A percentile compares a stretch with the other conserved stretches of the same genome.
Evolutionary conservation across 2,329 filamentous ascomycete species (phyloP).

Genomic region (Aspergillus udagawae): DNA sequence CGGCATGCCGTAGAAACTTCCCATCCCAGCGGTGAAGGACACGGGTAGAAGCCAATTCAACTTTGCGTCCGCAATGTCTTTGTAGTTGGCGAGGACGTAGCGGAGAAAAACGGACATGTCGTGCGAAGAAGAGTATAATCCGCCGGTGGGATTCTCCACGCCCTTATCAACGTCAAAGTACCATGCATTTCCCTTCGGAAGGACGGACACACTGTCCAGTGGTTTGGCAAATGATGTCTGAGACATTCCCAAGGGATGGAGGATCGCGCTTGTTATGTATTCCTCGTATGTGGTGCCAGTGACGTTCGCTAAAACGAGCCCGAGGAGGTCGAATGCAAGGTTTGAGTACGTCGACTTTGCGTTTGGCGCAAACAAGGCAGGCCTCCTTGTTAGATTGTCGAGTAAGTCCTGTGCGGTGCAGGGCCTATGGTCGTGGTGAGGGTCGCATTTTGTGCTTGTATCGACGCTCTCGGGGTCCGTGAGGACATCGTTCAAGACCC

Average conservation of each 20-base stretch:
- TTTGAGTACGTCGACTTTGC: conserved; percentile 25
- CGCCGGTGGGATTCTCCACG: conserved; percentile 25
- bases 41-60: conserved; percentile 44
- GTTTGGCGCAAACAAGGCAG: conserved; percentile 21
- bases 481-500: conserved; percentile 7
- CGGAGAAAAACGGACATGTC: conserved; percentile 44
- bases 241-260: conserved; percentile 14
- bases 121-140: conserved; percentile 39
- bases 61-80: conserved; percentile 35
- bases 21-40: conserved; percentile 32
- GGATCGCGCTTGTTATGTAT: conserved; percentile 17
- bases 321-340: conserved; percentile 25
- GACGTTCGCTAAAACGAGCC: conserved; percentile 23
- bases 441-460: not conserved
- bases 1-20: conserved; percentile 45
- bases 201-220: not conserved
- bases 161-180: conserved; percentile 16
- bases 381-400: conserved; percentile 3
- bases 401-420: conserved; percentile 7
- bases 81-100: conserved; percentile 41
- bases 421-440: not conserved
- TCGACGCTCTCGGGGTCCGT: too few species aligned
- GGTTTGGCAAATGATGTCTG: not conserved
- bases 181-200: conserved; percentile 18
- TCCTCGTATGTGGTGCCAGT: conserved; percentile 21